A percentile compares a stretch with the other conserved stretches of the same genome.
Conservation (phyloP, 2,329 filamentous ascomycete genomes). For the Neofusicoccum umdonicola region DNA sequence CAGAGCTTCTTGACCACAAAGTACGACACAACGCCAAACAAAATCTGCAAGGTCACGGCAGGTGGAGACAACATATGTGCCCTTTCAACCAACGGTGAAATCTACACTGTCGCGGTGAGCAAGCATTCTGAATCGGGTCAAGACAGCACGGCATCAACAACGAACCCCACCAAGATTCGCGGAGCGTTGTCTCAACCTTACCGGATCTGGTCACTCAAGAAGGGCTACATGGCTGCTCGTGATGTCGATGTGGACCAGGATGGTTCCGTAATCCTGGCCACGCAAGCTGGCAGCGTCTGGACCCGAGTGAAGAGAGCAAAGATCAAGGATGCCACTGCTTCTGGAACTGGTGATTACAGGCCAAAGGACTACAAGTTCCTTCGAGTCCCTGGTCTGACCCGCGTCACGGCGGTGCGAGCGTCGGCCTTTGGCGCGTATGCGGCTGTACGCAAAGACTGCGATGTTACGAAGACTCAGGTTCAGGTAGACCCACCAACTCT, state of each 20-base stretch:
- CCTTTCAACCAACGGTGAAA: constrained; percentile 76
- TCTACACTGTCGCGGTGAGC: constrained; percentile 80
- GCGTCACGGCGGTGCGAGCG: constrained; percentile 78
- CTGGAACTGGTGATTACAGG: constrained; percentile 55
- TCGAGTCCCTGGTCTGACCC: constrained; percentile 81
- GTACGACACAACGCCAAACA: constrained; percentile 63
- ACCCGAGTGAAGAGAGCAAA: constrained; percentile 78
- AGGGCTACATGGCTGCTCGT: constrained; percentile 76
- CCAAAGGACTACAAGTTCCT: constrained; percentile 94
- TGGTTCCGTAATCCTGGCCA: constrained; percentile 91
- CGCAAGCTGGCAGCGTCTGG: constrained; percentile 90
- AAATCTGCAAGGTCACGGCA: constrained; percentile 73
- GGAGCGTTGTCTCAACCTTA: constrained; percentile 75
- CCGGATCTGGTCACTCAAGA: constrained; percentile 85
- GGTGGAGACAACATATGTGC: constrained; percentile 92
- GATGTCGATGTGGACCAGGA: constrained; percentile 90
- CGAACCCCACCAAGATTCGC: constrained; percentile 87
- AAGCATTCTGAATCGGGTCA: constrained; percentile 61
- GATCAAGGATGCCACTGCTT: constrained; percentile 63
- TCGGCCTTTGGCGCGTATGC: constrained; percentile 89
- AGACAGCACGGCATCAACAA: constrained; percentile 68
- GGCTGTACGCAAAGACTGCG: constrained; percentile 78
- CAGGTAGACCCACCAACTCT: constrained; percentile 64
- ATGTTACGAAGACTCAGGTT: constrained; percentile 73
- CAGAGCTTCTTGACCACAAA: constrained; percentile 64